Percentiles rank a stretch among this genome's conserved stretches.
Conservation (phyloP, 2,329 filamentous ascomycete species). For the Mariannaea elegans region DNA sequence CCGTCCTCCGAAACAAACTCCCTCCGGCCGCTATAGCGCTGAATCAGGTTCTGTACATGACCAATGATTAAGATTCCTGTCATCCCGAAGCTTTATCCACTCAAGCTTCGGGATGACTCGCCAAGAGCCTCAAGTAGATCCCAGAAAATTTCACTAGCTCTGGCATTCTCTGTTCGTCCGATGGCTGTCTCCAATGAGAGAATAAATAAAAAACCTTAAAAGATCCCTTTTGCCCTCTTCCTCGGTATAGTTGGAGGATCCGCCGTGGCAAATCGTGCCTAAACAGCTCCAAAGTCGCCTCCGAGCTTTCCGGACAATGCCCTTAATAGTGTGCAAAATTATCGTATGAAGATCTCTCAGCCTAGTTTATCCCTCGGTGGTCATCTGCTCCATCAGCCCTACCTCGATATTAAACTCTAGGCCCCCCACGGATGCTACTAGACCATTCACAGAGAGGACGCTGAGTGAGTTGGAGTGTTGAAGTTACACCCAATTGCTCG, state of each 20-base stretch:
- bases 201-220: neutral
- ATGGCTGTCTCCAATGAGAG: neutral
- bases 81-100: constrained; percentile 4
- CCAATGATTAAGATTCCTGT: constrained; percentile 2
- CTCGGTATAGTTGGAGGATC: neutral
- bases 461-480: neutral
- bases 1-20: neutral
- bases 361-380: neutral
- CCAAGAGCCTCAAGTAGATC: constrained; percentile 14
- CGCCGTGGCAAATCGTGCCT: neutral
- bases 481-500: constrained; percentile 2
- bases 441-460: neutral
- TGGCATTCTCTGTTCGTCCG: constrained; percentile 14
- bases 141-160: neutral
- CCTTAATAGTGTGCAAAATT: neutral
- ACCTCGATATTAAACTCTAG: constrained; percentile 4
- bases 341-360: neutral
- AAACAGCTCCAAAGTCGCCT: neutral
- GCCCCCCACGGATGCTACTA: constrained; percentile 6
- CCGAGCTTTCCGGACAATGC: constrained; percentile 15
- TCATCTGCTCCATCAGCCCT: constrained; percentile 21
- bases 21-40: neutral
- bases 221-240: neutral
- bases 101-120: constrained; percentile 1
- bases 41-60: neutral